phyloP scores from a whole-genome alignment of 768 basidiomycete genomes.

The Hygrophorus russula region DNA sequence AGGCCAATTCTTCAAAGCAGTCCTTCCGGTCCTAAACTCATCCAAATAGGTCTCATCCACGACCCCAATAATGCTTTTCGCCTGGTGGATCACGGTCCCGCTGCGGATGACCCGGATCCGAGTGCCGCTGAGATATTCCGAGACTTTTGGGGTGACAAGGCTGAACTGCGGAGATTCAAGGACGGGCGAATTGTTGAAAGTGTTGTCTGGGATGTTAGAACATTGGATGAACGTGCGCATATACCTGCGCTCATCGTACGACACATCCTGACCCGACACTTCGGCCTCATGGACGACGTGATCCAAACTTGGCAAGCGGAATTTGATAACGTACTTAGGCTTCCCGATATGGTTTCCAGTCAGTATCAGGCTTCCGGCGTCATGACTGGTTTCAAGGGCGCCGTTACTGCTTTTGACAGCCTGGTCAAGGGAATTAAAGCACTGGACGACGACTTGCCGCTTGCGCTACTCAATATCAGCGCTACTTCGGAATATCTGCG shows the following conservation, averaged over 20 bases:
- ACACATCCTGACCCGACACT: slow-evolving; percentile 69
- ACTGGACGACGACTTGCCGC: slow-evolving; percentile 61
- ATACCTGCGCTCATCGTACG: slow-evolving; percentile 67
- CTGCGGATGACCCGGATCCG: slow-evolving; percentile 50
- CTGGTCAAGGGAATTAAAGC: slow-evolving; percentile 68
- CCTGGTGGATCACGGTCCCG: slow-evolving; percentile 87
- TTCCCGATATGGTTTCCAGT: slow-evolving; percentile 44
- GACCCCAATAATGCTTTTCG: slow-evolving; percentile 64
- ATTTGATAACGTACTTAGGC: slow-evolving; percentile 47
- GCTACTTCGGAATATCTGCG: slow-evolving; percentile 66
- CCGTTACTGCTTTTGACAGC: slow-evolving; percentile 67
- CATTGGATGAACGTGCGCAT: slow-evolving; percentile 66
- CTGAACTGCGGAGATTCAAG: slow-evolving; percentile 90
- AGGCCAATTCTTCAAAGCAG: slow-evolving; percentile 44
- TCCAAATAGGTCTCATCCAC: slow-evolving; percentile 71
- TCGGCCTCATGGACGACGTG: slow-evolving; percentile 45
- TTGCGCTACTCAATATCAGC: slow-evolving; percentile 66
- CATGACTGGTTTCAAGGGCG: slow-evolving; percentile 56
- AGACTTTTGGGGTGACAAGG: slow-evolving; percentile 83
- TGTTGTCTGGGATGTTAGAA: slow-evolving; percentile 92
- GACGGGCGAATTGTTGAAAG: slow-evolving; percentile 88
- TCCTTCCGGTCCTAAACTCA: slow-evolving; percentile 32
- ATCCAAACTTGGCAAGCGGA: slow-evolving; percentile 46
- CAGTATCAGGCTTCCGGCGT: slow-evolving; percentile 29
- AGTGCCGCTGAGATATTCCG: slow-evolving; percentile 51